These are phyloP conservation scores for Heliamphora pulchella DNA, from an alignment of 179 eudicot species.

Conservation along the genomic window DNA sequence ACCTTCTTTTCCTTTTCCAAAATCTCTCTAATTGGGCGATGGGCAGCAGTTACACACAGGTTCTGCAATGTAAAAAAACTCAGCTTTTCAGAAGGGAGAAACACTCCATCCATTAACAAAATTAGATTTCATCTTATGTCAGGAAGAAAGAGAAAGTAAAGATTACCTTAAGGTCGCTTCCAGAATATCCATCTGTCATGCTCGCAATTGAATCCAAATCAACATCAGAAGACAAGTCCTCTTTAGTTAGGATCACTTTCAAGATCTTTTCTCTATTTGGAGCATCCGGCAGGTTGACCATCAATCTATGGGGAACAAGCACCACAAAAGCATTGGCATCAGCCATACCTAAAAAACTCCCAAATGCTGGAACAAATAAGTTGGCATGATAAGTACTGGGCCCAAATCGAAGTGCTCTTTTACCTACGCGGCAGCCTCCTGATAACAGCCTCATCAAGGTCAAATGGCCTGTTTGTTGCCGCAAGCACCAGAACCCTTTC, in stretches of 20 bases:
- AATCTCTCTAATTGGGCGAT: constrained; percentile 61
- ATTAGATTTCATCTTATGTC: background rate
- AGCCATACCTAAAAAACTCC: constrained; percentile 7
- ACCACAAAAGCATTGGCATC: background rate
- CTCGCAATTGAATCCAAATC: constrained; percentile 66
- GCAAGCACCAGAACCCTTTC: constrained; percentile 81
- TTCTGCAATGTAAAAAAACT: constrained; percentile 33
- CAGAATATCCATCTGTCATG: constrained; percentile 82
- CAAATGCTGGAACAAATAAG: constrained; percentile 1
- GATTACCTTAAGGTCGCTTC: constrained; percentile 82
- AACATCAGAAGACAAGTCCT: constrained; percentile 53
- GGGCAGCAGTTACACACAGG: constrained; percentile 64
- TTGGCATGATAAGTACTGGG: background rate
- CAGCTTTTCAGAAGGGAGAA: constrained; percentile 1
- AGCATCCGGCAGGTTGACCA: constrained; percentile 83
- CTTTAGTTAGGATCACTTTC: constrained; percentile 65
- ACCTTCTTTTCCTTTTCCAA: constrained; percentile 63
- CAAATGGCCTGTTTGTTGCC: constrained; percentile 84
- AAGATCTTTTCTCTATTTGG: constrained; percentile 73
- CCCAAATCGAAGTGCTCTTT: constrained; percentile 6
- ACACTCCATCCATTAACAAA: background rate
- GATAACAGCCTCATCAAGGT: constrained; percentile 83
- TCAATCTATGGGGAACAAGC: constrained; percentile 38
- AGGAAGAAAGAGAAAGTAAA: constrained; percentile 4
- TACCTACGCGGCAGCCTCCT: constrained; percentile 79